Evolutionary conservation across 495 filamentous ascomycete genomes (phyloP).

Genomic region (Penicillium crystallinum): DNA sequence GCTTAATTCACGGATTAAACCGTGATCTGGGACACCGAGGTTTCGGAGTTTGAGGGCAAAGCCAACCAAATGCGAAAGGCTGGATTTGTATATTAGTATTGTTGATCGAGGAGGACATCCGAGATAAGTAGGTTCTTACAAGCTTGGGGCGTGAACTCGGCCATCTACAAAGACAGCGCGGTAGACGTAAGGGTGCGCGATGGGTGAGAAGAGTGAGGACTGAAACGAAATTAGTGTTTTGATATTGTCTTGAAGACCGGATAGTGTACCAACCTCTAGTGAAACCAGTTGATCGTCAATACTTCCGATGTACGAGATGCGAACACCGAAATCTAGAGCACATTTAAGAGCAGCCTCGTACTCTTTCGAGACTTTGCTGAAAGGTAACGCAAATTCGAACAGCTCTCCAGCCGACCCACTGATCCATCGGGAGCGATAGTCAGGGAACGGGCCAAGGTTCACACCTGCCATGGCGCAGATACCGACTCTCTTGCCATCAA

Average conservation of each 20-base stretch:
- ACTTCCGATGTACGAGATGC: conserved; percentile 80
- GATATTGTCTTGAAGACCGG: neutral
- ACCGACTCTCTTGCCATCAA: conserved; percentile 65
- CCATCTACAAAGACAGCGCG: conserved; percentile 94
- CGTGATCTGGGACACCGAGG: conserved; percentile 85
- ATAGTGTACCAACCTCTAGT: conserved; percentile 56
- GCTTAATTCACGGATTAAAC: conserved; percentile 86
- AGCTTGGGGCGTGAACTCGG: conserved; percentile 86
- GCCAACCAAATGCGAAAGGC: conserved; percentile 83
- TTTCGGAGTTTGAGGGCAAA: conserved; percentile 92
- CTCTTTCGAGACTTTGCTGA: conserved; percentile 74
- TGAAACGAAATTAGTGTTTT: conserved; percentile 28
- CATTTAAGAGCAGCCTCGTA: conserved; percentile 71
- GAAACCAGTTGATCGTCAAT: conserved; percentile 97
- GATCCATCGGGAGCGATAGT: conserved; percentile 78
- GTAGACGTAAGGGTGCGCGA: conserved; percentile 86
- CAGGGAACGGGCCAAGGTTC: conserved; percentile 83
- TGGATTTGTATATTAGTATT: conserved; percentile 21
- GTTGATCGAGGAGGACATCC: neutral
- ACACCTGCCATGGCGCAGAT: conserved; percentile 94
- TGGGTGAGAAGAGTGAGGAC: conserved; percentile 79
- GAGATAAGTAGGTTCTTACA: conserved; percentile 43
- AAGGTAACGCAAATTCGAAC: conserved; percentile 80
- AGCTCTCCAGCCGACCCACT: conserved; percentile 86
- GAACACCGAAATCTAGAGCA: conserved; percentile 69